Conservation (phyloP, 768 basidiomycete genomes). For the Clitopilus hobsonii region DNA sequence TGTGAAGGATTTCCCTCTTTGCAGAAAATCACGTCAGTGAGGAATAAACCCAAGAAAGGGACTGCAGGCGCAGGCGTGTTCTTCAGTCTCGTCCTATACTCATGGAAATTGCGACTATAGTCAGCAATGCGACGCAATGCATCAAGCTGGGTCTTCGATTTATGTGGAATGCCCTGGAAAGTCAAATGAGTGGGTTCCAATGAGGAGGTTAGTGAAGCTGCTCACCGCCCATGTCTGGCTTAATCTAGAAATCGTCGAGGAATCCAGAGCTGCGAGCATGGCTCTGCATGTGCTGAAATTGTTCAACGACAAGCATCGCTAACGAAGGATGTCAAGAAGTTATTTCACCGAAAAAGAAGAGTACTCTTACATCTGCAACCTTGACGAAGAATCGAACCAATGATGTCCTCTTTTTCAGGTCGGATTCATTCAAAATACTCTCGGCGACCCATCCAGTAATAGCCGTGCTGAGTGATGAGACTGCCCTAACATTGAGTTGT, state of each 20-base stretch:
- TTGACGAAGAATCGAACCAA: conserved; percentile 93
- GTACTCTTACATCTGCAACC: conserved; percentile 71
- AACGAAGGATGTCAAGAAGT: conserved; percentile 2
- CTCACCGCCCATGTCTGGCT: conserved; percentile 92
- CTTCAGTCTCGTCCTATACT: conserved; percentile 85
- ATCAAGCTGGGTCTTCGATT: conserved; percentile 78
- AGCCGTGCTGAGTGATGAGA: conserved; percentile 84
- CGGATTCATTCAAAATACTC: conserved; percentile 85
- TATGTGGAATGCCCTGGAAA: conserved; percentile 73
- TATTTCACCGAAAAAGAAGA: conserved; percentile 4
- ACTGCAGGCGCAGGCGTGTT: conserved; percentile 90
- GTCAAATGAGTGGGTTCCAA: background rate
- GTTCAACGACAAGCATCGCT: conserved; percentile 80
- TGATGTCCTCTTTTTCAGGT: conserved; percentile 75
- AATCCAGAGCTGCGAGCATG: conserved; percentile 91
- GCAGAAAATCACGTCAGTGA: conserved; percentile 94
- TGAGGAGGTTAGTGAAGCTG: conserved; percentile 9
- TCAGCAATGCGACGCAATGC: conserved; percentile 82
- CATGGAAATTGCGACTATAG: conserved; percentile 84
- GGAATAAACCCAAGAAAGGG: conserved; percentile 88
- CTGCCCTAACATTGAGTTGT: conserved; percentile 71
- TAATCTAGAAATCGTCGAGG: conserved; percentile 88
- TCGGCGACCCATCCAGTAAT: conserved; percentile 97
- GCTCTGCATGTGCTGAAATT: conserved; percentile 94
- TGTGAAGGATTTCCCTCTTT: conserved; percentile 90